These are phyloP conservation scores for Thinopyrum elongatum DNA, from an alignment of 176 grass and related monocot genomes.

Conservation along the genomic window DNA sequence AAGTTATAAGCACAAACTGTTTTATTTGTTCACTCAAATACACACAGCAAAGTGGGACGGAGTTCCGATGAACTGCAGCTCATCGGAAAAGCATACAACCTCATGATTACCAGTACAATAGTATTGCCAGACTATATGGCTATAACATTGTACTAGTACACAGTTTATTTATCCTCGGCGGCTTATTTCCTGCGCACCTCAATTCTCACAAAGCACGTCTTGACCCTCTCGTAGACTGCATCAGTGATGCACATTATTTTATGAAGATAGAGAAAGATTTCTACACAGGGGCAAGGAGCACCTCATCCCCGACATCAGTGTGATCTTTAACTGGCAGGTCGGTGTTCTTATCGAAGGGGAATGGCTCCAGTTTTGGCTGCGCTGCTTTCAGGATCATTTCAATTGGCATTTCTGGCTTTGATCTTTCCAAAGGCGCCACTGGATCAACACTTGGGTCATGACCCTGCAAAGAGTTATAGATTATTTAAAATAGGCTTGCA, in stretches of 20 bases:
- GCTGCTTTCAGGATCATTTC: constrained; percentile 47
- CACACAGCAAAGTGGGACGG: not conserved
- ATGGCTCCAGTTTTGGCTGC: constrained; percentile 51
- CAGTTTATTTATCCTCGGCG: constrained; percentile 28
- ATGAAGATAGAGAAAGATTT: not conserved
- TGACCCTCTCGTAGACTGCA: constrained; percentile 7
- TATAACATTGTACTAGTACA: constrained; percentile 16
- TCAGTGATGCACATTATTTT: not conserved
- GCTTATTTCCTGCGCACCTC: constrained; percentile 1
- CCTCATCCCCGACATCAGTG: not conserved
- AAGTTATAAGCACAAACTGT: not conserved
- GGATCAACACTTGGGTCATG: constrained; percentile 43
- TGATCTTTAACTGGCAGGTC: constrained; percentile 50
- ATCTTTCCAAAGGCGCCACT: constrained; percentile 50
- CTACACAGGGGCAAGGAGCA: not conserved
- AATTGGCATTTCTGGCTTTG: constrained; percentile 48
- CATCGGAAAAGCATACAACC: constrained; percentile 14
- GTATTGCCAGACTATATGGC: not conserved
- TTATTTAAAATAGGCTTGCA: not conserved
- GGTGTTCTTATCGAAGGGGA: constrained; percentile 47
- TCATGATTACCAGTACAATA: constrained; percentile 1
- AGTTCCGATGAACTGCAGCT: not conserved
- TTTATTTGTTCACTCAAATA: constrained; percentile 30
- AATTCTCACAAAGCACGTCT: not conserved
- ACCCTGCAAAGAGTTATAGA: constrained; percentile 30